Base-by-base conservation (phyloP, 2,329 filamentous ascomycete genomes). In the Penicillium sp. region DNA sequence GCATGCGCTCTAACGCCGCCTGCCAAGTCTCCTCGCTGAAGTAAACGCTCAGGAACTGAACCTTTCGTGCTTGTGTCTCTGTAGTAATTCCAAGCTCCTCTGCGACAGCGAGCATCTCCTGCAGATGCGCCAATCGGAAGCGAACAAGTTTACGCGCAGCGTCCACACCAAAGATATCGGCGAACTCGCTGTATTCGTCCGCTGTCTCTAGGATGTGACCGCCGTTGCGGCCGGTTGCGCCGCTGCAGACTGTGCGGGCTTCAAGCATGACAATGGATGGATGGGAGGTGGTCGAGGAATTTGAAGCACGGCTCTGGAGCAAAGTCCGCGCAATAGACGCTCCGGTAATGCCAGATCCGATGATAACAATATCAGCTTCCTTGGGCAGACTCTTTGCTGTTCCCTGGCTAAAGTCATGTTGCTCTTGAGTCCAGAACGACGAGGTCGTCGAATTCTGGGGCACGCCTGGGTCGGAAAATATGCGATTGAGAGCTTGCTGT, bases 171-270 rank as follows among this genome's bases (percentile, higher is more conserved):
- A 61, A 56, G 0, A 4, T 9, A 17, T 58, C 60, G 5, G 58
- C 61, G 0, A 66, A 44, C 3, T 63, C 61, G 5, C 46, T 17
- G 35, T 65, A 71, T 4, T 64, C 62, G 31, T 70, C 65, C 4
- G 53, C 66, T 8, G 67, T 63, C 11, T 68, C 62, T 1, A 69
- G 49, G 11, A 73, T 69, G 31, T 72, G 69, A 0, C 68, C 70
- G 0, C 70, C 70, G 51, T 73, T 73, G 3, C 69, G 68, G 1
- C 70, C 70, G 0, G 69, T 73, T 1, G 70, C 70, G 12, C 70
- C 70, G 12, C 61, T 67, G 42, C 70, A 73, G 12, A 69, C 46
- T 22, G 62, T 60, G 16, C 70, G 68, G 0, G 69, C 68, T 52
- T 73, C 70, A 1, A 73, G 59, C 22, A 72, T 63, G 2, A 67